Base-by-base conservation (phyloP, 2,329 filamentous ascomycete genomes). In the Ophiocordyceps robertsii region DNA sequence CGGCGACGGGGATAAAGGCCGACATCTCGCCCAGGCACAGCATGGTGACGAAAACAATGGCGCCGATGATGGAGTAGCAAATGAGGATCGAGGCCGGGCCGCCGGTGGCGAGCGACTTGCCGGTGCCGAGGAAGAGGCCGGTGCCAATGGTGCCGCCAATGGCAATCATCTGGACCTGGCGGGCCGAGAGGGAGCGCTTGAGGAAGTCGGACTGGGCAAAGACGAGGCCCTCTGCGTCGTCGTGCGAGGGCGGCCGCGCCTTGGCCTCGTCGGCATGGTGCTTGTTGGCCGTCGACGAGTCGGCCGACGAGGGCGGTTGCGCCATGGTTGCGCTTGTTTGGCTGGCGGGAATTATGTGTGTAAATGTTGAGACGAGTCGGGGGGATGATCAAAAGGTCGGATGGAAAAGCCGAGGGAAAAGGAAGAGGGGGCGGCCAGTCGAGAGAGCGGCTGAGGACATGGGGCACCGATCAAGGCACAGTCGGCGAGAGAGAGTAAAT, bases 141-240 rank as follows among this genome's bases (percentile, higher is more conserved):
- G 76, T 80, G 9, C 73, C 73, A 38, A 77, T 76, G 1, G 71
- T 76, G 31, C 72, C 72, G 17, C 70, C 72, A 39, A 77, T 73
- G 37, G 77, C 78, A 46, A 82, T 78, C 75, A 82, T 80, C 59
- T 81, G 76, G 11, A 81, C 73, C 55, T 81, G 77, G n/a, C 77
- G 70, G 14, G 73, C 57, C 3, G 72, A 75, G 12, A 80, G 64
- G 36, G 72, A 68, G 6, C 77, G 71, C 17, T 65, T 65, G 11
- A 81, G 62, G 42, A 61, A 63, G 50, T 76, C 70, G 3, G 64
- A 54, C 38, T 54, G 52, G 32, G 39, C 42, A 13, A 44, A 41
- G 39, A 40, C 42, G 19, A 39, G 38, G 40, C 44, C 47, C 39
- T 49, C 45, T 31, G 38, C 39, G 35, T 38, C 16, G 2, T 38